phyloP scores from a whole-genome alignment of 148 eudicot genomes.

The Camellia granthamiana region DNA sequence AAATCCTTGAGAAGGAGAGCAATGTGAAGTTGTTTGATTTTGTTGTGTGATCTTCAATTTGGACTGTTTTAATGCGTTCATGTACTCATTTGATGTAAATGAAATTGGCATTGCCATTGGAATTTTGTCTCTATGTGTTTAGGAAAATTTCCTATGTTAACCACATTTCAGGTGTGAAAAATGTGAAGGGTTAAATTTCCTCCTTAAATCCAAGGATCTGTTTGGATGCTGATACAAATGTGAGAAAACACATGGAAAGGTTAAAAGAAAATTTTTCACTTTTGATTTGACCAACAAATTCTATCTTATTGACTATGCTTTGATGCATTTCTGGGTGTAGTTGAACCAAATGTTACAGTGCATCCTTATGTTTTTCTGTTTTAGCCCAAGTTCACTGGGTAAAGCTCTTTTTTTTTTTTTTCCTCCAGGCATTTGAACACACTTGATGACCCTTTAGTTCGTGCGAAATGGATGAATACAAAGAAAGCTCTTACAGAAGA shows the following conservation, averaged over 20 bases:
- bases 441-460: slow-evolving; percentile 77
- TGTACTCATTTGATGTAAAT: background rate
- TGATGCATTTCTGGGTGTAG: background rate
- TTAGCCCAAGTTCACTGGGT: background rate
- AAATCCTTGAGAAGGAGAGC: background rate
- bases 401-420: background rate
- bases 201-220: background rate
- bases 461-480: slow-evolving; percentile 93
- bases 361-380: background rate
- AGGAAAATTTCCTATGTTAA: too few relatives aligned
- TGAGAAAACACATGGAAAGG: background rate
- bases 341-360: background rate
- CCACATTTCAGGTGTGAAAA: background rate
- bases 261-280: background rate
- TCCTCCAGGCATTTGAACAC: slow-evolving; percentile 63
- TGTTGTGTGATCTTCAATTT: background rate
- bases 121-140: background rate
- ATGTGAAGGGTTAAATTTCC: background rate
- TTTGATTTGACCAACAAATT: background rate
- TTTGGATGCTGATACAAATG: background rate
- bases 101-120: slow-evolving; percentile 4
- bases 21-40: background rate
- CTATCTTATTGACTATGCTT: background rate
- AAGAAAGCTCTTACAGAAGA: slow-evolving; percentile 88
- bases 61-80: background rate